Evolutionary conservation across 371 early-diverging fungal genomes (phyloP).

Genomic region (Blakeslea trispora): DNA sequence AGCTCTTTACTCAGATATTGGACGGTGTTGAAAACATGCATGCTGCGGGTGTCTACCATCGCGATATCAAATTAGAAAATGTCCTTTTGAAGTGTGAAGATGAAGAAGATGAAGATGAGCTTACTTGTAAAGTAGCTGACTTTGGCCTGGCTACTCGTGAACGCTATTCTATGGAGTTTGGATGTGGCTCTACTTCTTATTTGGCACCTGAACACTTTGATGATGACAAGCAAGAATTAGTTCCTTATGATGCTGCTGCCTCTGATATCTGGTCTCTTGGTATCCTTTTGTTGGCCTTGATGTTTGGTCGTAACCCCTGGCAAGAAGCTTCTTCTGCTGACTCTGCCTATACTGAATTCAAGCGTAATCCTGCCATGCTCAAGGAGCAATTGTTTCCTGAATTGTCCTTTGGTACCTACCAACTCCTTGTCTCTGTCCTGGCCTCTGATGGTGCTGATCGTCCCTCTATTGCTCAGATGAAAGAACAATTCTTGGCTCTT

Average conservation of each 20-base stretch:
- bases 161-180: slow-evolving; percentile 67
- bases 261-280: slow-evolving; percentile 83
- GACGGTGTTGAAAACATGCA: slow-evolving; percentile 60
- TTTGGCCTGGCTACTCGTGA: slow-evolving; percentile 83
- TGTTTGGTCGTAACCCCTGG: slow-evolving; percentile 85
- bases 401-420: slow-evolving; percentile 35
- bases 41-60: slow-evolving; percentile 59
- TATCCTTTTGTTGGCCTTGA: slow-evolving; percentile 70
- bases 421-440: slow-evolving; percentile 35
- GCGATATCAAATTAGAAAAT: slow-evolving; percentile 83
- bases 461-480: slow-evolving; percentile 32
- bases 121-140: slow-evolving; percentile 73
- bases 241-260: slow-evolving; percentile 62
- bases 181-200: slow-evolving; percentile 76
- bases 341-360: slow-evolving; percentile 54
- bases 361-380: slow-evolving; percentile 45
- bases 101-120: slow-evolving; percentile 28
- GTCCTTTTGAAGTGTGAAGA: slow-evolving; percentile 53
- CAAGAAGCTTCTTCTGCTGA: slow-evolving; percentile 60
- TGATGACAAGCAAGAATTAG: slow-evolving; percentile 29
- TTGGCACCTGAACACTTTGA: slow-evolving; percentile 64
- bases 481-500: slow-evolving; percentile 21
- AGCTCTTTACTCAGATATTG: slow-evolving; percentile 53
- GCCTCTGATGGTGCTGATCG: slow-evolving; percentile 26
- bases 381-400: slow-evolving; percentile 47